phyloP scores from a whole-genome alignment of 768 basidiomycete species.

The Russula abietina region DNA sequence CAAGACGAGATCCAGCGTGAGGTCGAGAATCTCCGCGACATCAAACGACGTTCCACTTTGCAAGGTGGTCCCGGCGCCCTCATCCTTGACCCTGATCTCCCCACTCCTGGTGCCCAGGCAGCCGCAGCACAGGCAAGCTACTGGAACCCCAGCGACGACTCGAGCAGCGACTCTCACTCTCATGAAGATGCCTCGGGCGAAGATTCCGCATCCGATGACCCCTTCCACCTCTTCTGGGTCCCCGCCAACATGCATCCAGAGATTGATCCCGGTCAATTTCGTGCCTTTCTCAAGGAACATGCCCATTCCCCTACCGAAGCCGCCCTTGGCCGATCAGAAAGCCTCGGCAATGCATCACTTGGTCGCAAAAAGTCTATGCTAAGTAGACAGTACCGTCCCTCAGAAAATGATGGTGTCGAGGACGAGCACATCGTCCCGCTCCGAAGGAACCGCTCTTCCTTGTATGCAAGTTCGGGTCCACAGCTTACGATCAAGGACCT shows the following conservation, averaged over 20 bases:
- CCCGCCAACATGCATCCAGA: conserved; percentile 95
- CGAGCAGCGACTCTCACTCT: conserved; percentile 35
- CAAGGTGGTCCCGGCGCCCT: conserved; percentile 72
- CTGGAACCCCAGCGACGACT: conserved; percentile 38
- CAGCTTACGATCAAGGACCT: conserved; percentile 90
- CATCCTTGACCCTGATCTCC: conserved; percentile 88
- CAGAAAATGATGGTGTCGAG: conserved; percentile 69
- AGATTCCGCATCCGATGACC: conserved; percentile 54
- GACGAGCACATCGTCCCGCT: conserved; percentile 58
- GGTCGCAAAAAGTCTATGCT: conserved; percentile 90
- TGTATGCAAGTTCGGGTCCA: conserved; percentile 63
- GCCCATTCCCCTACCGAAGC: conserved; percentile 51
- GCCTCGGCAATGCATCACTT: conserved; percentile 45
- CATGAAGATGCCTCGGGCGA: conserved; percentile 39
- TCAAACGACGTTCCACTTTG: conserved; percentile 75
- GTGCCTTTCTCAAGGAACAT: conserved; percentile 92
- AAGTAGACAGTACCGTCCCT: conserved; percentile 85
- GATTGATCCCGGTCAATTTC: conserved; percentile 94
- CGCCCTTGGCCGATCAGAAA: conserved; percentile 39
- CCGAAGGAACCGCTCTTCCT: conserved; percentile 59
- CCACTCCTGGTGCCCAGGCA: conserved; percentile 60
- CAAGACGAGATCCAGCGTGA: conserved; percentile 83
- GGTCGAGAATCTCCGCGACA: conserved; percentile 78
- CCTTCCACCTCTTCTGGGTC: conserved; percentile 95
- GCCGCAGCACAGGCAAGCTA: conserved; percentile 31